Evolutionary conservation across 768 basidiomycete species (phyloP).

Genomic region (Pulveroboletus sp.): DNA sequence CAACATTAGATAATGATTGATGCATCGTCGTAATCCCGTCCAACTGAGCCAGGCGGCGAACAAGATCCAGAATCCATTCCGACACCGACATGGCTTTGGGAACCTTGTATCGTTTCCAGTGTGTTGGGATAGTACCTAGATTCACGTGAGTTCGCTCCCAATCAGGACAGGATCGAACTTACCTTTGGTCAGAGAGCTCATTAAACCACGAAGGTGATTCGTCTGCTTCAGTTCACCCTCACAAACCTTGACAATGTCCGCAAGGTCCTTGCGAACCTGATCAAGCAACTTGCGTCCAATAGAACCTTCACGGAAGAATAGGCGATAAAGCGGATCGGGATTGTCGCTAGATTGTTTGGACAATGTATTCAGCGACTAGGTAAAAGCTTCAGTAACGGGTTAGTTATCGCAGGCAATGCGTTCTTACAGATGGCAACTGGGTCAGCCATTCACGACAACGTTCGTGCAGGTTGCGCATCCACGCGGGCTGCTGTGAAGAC

Average conservation of each 20-base stretch:
- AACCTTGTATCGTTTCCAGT: constrained; percentile 91
- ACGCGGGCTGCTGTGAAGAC: constrained; percentile 77
- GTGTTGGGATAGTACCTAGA: constrained; percentile 78
- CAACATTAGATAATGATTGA: constrained; percentile 60
- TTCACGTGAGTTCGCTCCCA: constrained; percentile 8
- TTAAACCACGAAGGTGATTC: constrained; percentile 87
- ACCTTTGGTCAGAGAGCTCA: constrained; percentile 91
- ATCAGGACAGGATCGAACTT: constrained; percentile 8
- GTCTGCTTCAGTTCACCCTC: constrained; percentile 89
- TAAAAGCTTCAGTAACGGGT: constrained; percentile 8
- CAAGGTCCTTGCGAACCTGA: constrained; percentile 76
- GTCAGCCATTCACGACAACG: constrained; percentile 82
- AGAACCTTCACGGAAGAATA: constrained; percentile 83
- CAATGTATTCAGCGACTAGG: constrained; percentile 59
- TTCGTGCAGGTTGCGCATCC: constrained; percentile 86
- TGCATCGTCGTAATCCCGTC: constrained; percentile 51
- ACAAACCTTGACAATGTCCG: constrained; percentile 79
- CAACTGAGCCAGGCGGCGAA: constrained; percentile 77
- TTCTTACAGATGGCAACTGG: constrained; percentile 66
- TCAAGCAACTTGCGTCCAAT: constrained; percentile 77
- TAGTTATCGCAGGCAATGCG: background rate
- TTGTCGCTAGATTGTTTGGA: constrained; percentile 63
- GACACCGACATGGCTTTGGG: constrained; percentile 75
- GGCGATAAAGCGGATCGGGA: constrained; percentile 80
- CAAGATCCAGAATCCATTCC: constrained; percentile 81